These are phyloP conservation scores for Kwoniella europaea DNA, from an alignment of 768 basidiomycete genomes.

Conservation along the genomic window DNA sequence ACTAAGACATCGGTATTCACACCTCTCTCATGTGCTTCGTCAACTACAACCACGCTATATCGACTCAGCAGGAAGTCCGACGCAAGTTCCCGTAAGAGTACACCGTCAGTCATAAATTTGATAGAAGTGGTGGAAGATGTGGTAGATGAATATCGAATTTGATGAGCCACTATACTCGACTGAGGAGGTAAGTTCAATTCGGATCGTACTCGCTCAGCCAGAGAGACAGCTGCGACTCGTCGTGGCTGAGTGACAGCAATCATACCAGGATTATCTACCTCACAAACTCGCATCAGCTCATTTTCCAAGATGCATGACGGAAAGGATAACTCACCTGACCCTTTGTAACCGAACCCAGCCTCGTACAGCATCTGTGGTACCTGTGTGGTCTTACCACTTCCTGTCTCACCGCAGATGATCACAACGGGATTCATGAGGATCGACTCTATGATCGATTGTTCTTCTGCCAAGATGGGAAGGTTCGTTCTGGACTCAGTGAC, in stretches of 20 bases:
- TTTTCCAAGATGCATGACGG: not conserved
- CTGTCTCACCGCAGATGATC: conserved; percentile 91
- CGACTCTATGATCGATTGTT: conserved; percentile 91
- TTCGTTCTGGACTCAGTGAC: conserved; percentile 77
- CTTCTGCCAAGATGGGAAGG: conserved; percentile 88
- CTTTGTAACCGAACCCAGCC: conserved; percentile 84
- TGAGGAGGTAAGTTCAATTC: conserved; percentile 80
- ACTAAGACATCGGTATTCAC: conserved; percentile 98
- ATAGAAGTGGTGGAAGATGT: conserved; percentile 86
- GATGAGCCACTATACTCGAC: conserved; percentile 81
- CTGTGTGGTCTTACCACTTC: conserved; percentile 97
- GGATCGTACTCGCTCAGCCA: conserved; percentile 88
- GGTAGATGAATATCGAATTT: conserved; percentile 96
- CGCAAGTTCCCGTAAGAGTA: conserved; percentile 87
- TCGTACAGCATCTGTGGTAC: conserved; percentile 98
- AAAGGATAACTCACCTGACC: conserved; percentile 67
- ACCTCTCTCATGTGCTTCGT: conserved; percentile 97
- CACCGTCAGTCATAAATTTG: conserved; percentile 99
- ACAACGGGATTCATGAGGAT: conserved; percentile 84
- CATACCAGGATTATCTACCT: conserved; percentile 91
- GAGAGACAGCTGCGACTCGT: conserved; percentile 94
- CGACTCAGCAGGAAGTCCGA: conserved; percentile 90
- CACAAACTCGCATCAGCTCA: not conserved
- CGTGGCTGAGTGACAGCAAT: conserved; percentile 97
- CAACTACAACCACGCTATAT: conserved; percentile 93